These are phyloP conservation scores for Lophiotrema nucula DNA, from an alignment of 495 filamentous ascomycete genomes.

Conservation along the genomic window DNA sequence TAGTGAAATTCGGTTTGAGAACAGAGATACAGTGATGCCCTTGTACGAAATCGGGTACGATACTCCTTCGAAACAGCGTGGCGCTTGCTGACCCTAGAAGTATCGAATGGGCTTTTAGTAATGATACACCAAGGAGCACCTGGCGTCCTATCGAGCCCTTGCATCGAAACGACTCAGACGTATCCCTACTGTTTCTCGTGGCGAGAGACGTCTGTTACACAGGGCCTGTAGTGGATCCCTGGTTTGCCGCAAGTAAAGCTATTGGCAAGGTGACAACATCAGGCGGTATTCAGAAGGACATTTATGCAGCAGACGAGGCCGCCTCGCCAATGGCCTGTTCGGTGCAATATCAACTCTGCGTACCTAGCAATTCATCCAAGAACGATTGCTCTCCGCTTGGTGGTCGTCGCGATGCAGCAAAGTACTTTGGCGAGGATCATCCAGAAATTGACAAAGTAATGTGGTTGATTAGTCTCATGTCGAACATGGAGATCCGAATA, in stretches of 20 bases:
- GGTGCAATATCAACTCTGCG: constrained; percentile 5
- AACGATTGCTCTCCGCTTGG: background rate
- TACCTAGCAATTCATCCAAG: background rate
- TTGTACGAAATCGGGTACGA: too few relatives aligned
- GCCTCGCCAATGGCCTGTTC: background rate
- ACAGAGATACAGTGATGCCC: too few relatives aligned
- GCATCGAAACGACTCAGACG: background rate
- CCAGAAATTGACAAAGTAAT: too few relatives aligned
- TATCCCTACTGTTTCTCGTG: background rate
- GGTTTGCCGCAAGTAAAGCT: background rate
- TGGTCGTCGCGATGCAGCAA: background rate
- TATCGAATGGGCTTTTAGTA: too few relatives aligned
- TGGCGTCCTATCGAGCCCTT: background rate
- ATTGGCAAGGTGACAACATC: background rate
- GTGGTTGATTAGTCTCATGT: too few relatives aligned
- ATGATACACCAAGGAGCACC: too few relatives aligned
- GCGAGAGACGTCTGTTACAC: background rate
- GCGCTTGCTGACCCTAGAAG: too few relatives aligned
- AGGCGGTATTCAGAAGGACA: background rate
- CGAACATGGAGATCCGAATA: too few relatives aligned
- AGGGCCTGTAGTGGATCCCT: background rate
- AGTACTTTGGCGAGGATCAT: background rate
- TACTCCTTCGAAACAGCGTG: too few relatives aligned
- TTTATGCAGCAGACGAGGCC: background rate
- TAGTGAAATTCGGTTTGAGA: too few relatives aligned